Base-by-base conservation (phyloP, 306 rosid genomes). In the Fragaria ananassa region DNA sequence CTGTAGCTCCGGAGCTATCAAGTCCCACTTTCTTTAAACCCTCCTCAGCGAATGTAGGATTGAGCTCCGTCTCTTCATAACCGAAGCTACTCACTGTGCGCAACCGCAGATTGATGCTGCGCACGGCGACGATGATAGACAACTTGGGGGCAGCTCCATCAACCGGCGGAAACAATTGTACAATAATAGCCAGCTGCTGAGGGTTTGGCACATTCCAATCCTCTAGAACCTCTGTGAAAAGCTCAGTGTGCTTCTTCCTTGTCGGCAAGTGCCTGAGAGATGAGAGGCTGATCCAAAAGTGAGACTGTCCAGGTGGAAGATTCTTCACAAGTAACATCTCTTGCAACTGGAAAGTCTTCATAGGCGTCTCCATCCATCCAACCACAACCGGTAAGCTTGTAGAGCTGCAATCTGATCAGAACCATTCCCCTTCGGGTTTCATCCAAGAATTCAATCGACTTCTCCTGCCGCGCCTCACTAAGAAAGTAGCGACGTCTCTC, bases 381-480 rank as follows among this genome's bases (percentile, higher is more conserved):
- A 29, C 67, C 67, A 29, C 41, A 29, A n/a, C 67, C 67, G 1
- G 2, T 13, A 11, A 61, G 39, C 41, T 61, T 29, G 67, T 61
- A 31, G 39, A 61, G 67, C 42, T 61, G 67, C 14, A 61, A 13
- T 61, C 67, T 61, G 18, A 61, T 13, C 67, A 61, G 67, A 61
- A 29, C 67, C n/a, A 61, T 29, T 61, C 67, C 67, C 2, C 10
- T 61, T 61, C 67, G 67, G 19, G 67, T 13, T 12, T 61, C 67
- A 61, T 31, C n/a, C 1, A 29, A 29, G 41, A 61, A 29, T 29
- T 61, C 67, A 10, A 14, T 27, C 5, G 39, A 13, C 41, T 13
- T 61, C 6, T 11, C 67, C 7, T 12, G 67, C 67, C 67, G 9
- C 8, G 21, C 67, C 42, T 61, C 67, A 2, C 67, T 61, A 29